Evolutionary conservation across 208 protist genomes (phyloP).

Genomic region (Leptomonas pyrrhocoris): DNA sequence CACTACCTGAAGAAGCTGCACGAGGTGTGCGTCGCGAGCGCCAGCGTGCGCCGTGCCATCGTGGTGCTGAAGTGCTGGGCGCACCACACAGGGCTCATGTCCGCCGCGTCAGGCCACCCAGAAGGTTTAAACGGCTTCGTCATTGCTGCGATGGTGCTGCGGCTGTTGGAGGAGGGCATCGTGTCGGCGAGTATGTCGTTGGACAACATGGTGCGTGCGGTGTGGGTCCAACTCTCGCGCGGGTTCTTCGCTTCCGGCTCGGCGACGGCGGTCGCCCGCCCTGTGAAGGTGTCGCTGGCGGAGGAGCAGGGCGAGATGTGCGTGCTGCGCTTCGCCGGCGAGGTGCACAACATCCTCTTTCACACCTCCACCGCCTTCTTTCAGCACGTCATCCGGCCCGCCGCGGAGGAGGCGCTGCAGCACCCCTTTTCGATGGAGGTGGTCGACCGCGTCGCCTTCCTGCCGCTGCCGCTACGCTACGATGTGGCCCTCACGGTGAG

Average conservation of each 20-base stretch:
- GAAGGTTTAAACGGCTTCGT: constrained; percentile 84
- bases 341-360: constrained; percentile 83
- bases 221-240: constrained; percentile 76
- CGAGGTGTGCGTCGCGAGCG: constrained; percentile 60
- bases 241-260: constrained; percentile 44
- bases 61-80: constrained; percentile 90
- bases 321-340: constrained; percentile 68
- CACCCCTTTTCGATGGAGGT: constrained; percentile 52
- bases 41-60: constrained; percentile 61
- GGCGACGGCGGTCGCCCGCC: not conserved
- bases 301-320: constrained; percentile 65
- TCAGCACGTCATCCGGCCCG: constrained; percentile 52
- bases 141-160: constrained; percentile 68
- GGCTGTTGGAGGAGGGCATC: constrained; percentile 74
- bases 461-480: constrained; percentile 65
- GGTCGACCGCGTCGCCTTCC: constrained; percentile 56
- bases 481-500: constrained; percentile 58
- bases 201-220: constrained; percentile 73
- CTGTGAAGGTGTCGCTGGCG: constrained; percentile 32
- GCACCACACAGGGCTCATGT: constrained; percentile 75
- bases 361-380: constrained; percentile 72
- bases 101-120: constrained; percentile 61
- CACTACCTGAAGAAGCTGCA: constrained; percentile 77
- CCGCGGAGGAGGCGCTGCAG: constrained; percentile 75
- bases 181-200: constrained; percentile 71